phyloP scores from a whole-genome alignment of 2,329 filamentous ascomycete genomes.

The Clarireedia hainanense region DNA sequence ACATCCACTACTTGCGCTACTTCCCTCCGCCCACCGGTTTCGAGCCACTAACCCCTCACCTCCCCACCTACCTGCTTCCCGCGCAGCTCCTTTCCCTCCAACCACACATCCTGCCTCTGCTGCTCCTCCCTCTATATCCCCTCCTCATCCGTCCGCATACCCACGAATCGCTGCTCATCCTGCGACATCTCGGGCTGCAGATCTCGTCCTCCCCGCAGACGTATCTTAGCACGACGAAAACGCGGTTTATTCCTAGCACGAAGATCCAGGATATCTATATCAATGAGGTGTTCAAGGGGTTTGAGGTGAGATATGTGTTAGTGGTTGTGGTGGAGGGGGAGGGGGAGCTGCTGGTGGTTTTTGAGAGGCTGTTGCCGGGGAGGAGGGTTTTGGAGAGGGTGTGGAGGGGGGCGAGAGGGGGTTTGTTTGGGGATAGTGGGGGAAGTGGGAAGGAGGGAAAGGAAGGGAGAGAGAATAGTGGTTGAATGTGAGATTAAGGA shows the following conservation, averaged over 20 bases:
- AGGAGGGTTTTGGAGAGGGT: conserved; percentile 74
- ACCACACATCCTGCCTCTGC: conserved; percentile 31
- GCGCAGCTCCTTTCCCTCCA: conserved; percentile 32
- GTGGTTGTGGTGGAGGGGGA: conserved; percentile 87
- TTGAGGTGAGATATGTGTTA: conserved; percentile 84
- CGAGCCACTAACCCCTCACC: conserved; percentile 22
- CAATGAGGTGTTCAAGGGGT: conserved; percentile 89
- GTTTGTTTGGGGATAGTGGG: conserved; percentile 59
- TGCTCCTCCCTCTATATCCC: conserved; percentile 35
- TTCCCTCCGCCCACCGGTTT: conserved; percentile 10
- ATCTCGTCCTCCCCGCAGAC: conserved; percentile 65
- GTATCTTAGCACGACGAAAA: conserved; percentile 54
- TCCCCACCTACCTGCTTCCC: conserved; percentile 29
- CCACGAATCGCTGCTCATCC: conserved; percentile 80
- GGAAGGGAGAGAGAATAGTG: background rate
- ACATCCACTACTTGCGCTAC: conserved; percentile 37
- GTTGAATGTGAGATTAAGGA: background rate
- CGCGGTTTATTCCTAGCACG: conserved; percentile 81
- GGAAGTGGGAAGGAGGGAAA: background rate
- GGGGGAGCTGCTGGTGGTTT: conserved; percentile 86
- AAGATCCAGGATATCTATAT: conserved; percentile 90
- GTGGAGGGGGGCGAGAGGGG: conserved; percentile 78
- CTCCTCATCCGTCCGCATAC: conserved; percentile 41
- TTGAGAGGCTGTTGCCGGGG: conserved; percentile 70
- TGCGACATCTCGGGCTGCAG: conserved; percentile 85